Base-by-base conservation (phyloP, 805 yeast genomes). In the Yamadazyma sp. region DNA sequence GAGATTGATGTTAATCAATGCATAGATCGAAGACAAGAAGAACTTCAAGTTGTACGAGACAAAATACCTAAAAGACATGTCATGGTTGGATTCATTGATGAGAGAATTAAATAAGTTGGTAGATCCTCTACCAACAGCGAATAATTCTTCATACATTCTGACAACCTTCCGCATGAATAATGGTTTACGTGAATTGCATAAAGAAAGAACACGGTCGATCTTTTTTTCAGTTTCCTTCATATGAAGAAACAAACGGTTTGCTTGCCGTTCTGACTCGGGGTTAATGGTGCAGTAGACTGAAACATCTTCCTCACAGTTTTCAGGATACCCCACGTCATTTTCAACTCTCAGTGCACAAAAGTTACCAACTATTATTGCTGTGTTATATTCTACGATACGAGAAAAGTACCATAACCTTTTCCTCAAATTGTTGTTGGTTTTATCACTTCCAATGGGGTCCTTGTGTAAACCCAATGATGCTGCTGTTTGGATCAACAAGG, bases 401-500 rank as follows among this genome's bases (percentile, higher is more conserved):
- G 21, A 12, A n/a, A 11, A 18, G 12, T 12, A 33, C 60, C 60
- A 57, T 8, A 57, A 43, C 24, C 53, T 55, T 32, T 59, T 41
- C n/a, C 53, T 40, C 13, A 56, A 41, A 28, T 47, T 44, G 30
- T 48, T 48, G 19, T 36, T 35, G 33, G 37, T 42, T 41, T 40
- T 43, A 35, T 54, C 48, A 3, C 37, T 40, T 17, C 47, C 40
- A 14, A 42, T 35, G 7, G 72, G 71, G 15, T 68, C 71, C 12
- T 70, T 48, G 44, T 68, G 61, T 18, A 68, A 46, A 2, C 73
- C 73, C 7, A 67, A 41, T 3, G 60, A 49, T 38, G 55, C 57
- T 2, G 71, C 68, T 66, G 66, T 63, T 37, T 66, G 64, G 8
- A 63, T 41, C 25, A 67, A 35, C 17, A 53, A 29, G 1, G 82